Base-by-base conservation (phyloP, 192 early-diverging fungal species). In the Rhizophagus sp. region DNA sequence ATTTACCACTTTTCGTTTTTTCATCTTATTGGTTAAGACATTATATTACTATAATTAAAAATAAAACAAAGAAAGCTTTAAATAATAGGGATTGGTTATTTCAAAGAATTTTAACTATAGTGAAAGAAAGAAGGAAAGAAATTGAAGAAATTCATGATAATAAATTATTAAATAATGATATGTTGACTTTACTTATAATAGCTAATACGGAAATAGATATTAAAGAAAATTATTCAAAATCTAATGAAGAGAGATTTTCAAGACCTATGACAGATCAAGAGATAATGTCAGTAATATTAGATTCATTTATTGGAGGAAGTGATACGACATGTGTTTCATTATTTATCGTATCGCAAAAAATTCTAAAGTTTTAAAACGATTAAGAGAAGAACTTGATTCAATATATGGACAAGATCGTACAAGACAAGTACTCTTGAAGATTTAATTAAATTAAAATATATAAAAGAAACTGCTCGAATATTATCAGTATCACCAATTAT, bases 181-280 rank as follows among this genome's bases (percentile, higher is more conserved):
- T 76, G 33, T 33, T 76, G 7, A 34, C 57, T n/a, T 34, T 64
- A n/a, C 17, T 76, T 25, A 41, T 76, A 7, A 76, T 47, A 2
- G 30, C 62, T 24, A 76, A 76, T 25, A 76, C 62, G 13, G 2
- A 25, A 33, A 24, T 0, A 3, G 36, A 44, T 44, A 17, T 33
- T 49, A 63, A 17, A 12, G n/a, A 17, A 36, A 36, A 30, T 30
- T 30, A 30, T 76, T 13, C n/a, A 19, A 19, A 41, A 24, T 25
- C 39, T 9, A 5, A 8, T 47, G 44, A 47, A 47, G 44, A 47
- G 44, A 47, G 12, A 47, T 47, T 47, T 47, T 47, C 44, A 41
- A 17, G 71, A 73, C 61, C 62, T 4, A 34, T 76, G 75, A 76
- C 52, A 24, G 75, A 76, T 41, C 33, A n/a, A 39, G 75, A 76